These are phyloP conservation scores for Novymonas esmeraldas DNA, from an alignment of 208 protist species.

Conservation along the genomic window DNA sequence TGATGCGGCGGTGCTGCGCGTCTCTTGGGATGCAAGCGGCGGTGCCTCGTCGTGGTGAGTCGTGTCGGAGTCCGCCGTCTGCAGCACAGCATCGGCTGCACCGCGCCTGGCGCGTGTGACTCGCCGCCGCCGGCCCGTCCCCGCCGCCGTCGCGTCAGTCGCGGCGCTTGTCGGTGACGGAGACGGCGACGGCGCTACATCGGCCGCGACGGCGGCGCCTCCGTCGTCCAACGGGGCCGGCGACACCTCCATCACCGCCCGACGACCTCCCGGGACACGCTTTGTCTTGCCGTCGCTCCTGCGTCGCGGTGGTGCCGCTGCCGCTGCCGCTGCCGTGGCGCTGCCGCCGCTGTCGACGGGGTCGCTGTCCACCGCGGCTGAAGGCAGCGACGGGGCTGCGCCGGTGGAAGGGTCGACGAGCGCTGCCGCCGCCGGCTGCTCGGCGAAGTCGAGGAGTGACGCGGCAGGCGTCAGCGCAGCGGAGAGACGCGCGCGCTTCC, in stretches of 20 bases:
- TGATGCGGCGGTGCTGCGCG: too few species aligned
- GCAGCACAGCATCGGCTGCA: too few species aligned
- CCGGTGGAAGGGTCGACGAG: too few species aligned
- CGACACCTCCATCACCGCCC: neutral
- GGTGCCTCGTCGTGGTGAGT: too few species aligned
- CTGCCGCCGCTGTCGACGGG: neutral
- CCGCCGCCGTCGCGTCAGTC: neutral
- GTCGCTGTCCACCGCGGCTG: neutral
- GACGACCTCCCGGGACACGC: neutral
- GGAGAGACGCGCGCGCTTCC: slow-evolving; percentile 20
- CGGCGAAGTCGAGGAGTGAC: neutral
- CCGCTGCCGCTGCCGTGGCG: neutral
- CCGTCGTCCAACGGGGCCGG: neutral
- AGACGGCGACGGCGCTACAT: too few species aligned
- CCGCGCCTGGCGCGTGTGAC: too few species aligned
- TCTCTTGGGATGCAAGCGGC: too few species aligned
- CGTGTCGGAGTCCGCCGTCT: too few species aligned
- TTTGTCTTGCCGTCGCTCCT: neutral
- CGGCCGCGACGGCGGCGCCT: neutral
- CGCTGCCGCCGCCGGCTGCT: too few species aligned
- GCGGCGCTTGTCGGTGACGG: neutral
- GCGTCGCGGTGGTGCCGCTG: neutral
- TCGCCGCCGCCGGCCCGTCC: too few species aligned
- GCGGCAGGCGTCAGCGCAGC: neutral
- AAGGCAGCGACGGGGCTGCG: too few species aligned